These are phyloP conservation scores for Aspergillus cejpii DNA, from an alignment of 2,329 filamentous ascomycete species.

Conservation along the genomic window DNA sequence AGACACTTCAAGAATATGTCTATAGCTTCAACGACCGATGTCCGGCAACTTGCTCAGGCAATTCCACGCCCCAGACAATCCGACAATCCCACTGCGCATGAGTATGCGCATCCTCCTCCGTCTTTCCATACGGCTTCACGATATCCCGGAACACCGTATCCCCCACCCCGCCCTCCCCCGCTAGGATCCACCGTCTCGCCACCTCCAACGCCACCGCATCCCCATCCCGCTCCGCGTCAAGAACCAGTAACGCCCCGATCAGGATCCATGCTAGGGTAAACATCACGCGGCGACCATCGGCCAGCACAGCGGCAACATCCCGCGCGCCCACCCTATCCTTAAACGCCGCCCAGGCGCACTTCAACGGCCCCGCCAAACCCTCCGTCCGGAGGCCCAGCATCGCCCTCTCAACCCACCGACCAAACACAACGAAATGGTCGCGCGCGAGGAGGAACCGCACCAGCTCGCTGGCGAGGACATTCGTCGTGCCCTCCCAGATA, in stretches of 20 bases:
- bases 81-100: conserved; percentile 26
- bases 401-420: conserved; percentile 40
- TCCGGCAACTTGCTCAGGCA: conserved; percentile 11
- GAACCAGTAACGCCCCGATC: conserved; percentile 30
- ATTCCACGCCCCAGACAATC: conserved; percentile 27
- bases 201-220: conserved; percentile 30
- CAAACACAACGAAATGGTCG: conserved; percentile 26
- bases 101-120: conserved; percentile 4
- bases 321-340: conserved; percentile 10
- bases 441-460: conserved; percentile 31
- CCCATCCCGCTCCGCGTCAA: conserved; percentile 33
- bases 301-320: conserved; percentile 11
- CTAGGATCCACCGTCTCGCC: conserved; percentile 33
- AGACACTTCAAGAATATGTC: background rate
- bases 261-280: conserved; percentile 36
- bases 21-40: conserved; percentile 1
- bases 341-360: conserved; percentile 16
- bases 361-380: conserved; percentile 7
- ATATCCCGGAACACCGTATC: conserved; percentile 24
- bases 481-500: conserved; percentile 68
- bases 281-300: conserved; percentile 26
- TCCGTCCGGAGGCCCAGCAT: conserved; percentile 12
- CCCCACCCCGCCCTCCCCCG: conserved; percentile 22
- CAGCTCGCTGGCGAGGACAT: conserved; percentile 56
- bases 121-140: conserved; percentile 9